Evolutionary conservation across 805 yeast species (phyloP), one percentile per base, ranked within the genome.

Genomic region (Priceomyces fermenticarens): DNA sequence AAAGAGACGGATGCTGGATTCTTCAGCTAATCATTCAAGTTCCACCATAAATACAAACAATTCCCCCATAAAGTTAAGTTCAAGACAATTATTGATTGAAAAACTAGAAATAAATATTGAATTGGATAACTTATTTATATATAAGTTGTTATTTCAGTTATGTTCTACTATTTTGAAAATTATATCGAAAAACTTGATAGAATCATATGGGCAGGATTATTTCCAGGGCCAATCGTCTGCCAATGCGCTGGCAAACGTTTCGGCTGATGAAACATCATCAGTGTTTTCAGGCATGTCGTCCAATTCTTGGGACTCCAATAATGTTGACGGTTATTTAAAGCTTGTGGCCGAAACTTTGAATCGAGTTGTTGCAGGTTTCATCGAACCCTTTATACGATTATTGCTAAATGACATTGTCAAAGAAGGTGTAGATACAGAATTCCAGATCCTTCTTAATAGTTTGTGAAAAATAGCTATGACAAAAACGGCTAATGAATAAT

Each of bases 31-130:
- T 5, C 40, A 47, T 32, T 34, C 39, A 15, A 38, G 47, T 11
- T 47, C 58, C 10, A 10, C 47, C 12, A 42, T 34, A 28, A 14
- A 38, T 11, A 27, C 49, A 14, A 55, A 52, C 42, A 43, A 52
- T 13, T 67, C 73, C 12, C 75, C 75, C 11, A 67, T 69, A 35
- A 59, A 61, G 44, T 50, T 70, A 39, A 66, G 57, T 41, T 63
- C 73, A 12, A 58, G 60, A 30, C 75, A 70, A 41, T 55, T 70
- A 32, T 55, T 66, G 30, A 67, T 70, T 15, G 75, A 70, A 42
- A 70, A 70, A 50, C 53, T 70, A 32, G 75, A 70, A 44, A 65
- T 70, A 35, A 70, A 69, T 42, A 69, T 70, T 33, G 49, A 57
- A 23, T 55, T 70, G 38, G 75, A 70, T 46, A 59, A 54, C 14